Base-by-base conservation (phyloP, 805 yeast species). In the Myxozyma monticola region DNA sequence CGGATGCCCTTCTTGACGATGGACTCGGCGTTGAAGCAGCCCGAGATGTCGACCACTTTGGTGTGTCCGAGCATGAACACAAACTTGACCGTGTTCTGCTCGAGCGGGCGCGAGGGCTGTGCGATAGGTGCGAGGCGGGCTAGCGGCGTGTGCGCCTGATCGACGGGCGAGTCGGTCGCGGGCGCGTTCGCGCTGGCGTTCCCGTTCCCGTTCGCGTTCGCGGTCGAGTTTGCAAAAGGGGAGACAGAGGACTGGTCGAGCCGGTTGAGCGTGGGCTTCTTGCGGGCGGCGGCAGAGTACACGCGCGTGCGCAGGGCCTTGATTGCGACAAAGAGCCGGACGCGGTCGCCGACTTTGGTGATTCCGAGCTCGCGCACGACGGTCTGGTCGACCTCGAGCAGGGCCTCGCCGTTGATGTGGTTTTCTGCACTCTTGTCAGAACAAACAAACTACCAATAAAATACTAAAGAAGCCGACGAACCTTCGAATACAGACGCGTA, bases 11-110 rank as follows among this genome's bases (percentile, higher is more conserved):
- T 83, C 45, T 80, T 73, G 65, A 85, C 87, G 42, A 89, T 85
- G 5, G 88, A 78, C 49, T 80, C 84, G 1, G 95, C 89, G 63
- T 83, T 84, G 68, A 81, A 85, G 63, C 95, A 87, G 0, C 89
- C 93, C 15, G 80, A 77, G 0, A 88, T 83, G 60, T 84, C 83
- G 36, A 88, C 80, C 46, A 76, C 74, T 58, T 81, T 82, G 1
- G 81, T 74, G 6, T 83, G 73, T 1, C 96, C 96, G 67, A 84
- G 87, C 46, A 83, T 84, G 31, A 84, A 70, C 26, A 88, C 85
- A 56, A 89, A 83, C 1, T 85, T 83, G 18, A 84, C 82, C 36
- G 44, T 28, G 21, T 33, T 21, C 42, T 54, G 51, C 10, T 39
- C 50, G 17, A 53, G 44, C 3, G 42, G 43, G 12, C 40, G 38